These are phyloP conservation scores for Schizochytrium sp. DNA, from an alignment of 108 stramenopile species.

Conservation along the genomic window DNA sequence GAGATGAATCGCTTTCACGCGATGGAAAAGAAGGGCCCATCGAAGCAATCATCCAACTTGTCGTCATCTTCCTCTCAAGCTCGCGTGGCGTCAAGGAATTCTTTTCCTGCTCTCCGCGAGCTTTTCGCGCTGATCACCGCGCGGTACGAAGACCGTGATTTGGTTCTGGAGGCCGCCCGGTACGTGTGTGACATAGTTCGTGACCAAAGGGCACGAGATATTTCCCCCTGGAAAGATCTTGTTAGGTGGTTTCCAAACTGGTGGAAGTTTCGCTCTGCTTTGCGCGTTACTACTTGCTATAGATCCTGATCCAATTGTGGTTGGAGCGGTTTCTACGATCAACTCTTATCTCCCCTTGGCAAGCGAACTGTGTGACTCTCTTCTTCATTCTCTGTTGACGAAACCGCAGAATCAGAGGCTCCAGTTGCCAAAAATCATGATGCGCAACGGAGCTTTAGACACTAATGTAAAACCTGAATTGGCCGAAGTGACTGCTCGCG, in stretches of 20 bases:
- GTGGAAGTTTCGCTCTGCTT: not conserved
- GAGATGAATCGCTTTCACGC: not conserved
- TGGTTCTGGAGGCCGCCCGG: not conserved
- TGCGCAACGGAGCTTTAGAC: conserved; percentile 40
- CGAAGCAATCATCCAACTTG: not conserved
- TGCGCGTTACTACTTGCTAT: not conserved
- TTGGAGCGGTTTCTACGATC: not conserved
- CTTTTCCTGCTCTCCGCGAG: conserved; percentile 4
- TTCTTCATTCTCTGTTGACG: not conserved
- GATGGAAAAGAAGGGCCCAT: not conserved
- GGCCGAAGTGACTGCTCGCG: not conserved
- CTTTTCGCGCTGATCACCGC: conserved; percentile 35
- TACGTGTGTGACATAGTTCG: not conserved
- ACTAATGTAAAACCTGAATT: not conserved
- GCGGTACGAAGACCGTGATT: conserved; percentile 6
- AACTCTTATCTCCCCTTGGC: conserved; percentile 26
- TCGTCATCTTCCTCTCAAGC: not conserved
- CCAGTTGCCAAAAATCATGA: not conserved
- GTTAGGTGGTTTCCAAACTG: conserved; percentile 32
- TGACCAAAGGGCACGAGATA: not conserved
- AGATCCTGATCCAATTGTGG: not conserved
- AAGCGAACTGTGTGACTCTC: not conserved
- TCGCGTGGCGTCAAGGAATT: not conserved
- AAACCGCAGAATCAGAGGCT: not conserved
- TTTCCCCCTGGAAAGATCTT: conserved; percentile 41